Conservation (phyloP, 352 stramenopile species). For the Pythium aquatile region DNA sequence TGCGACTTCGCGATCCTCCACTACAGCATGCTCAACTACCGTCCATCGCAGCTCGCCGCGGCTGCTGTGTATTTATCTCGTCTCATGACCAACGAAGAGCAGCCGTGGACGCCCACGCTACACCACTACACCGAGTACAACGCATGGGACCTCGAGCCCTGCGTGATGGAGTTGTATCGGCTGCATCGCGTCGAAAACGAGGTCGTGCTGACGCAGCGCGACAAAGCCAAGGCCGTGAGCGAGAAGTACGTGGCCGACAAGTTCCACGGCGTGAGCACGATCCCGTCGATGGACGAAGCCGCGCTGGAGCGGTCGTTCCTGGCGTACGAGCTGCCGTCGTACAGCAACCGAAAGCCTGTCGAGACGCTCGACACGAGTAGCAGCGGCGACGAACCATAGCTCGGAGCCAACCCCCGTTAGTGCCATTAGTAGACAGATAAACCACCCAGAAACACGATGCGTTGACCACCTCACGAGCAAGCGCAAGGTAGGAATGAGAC, state of each 20-base stretch:
- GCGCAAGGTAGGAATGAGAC: not conserved
- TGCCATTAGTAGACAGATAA: constrained; percentile 27
- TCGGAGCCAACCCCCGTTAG: constrained; percentile 4
- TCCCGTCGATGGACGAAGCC: constrained; percentile 42
- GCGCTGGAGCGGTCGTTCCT: constrained; percentile 54
- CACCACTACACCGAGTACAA: constrained; percentile 82
- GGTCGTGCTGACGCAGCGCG: constrained; percentile 57
- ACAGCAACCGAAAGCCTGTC: constrained; percentile 14
- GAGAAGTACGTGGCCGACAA: constrained; percentile 80
- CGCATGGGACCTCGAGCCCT: constrained; percentile 59
- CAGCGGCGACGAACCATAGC: not conserved
- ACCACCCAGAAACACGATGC: constrained; percentile 1
- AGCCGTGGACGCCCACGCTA: constrained; percentile 76
- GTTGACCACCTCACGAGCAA: not conserved
- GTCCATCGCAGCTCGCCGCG: constrained; percentile 66
- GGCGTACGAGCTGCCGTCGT: constrained; percentile 23
- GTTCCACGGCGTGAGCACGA: constrained; percentile 51
- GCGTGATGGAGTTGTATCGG: constrained; percentile 59
- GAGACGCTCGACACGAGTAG: constrained; percentile 11
- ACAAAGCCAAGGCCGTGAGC: constrained; percentile 81
- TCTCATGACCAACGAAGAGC: constrained; percentile 57
- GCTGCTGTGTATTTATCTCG: constrained; percentile 74
- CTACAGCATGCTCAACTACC: constrained; percentile 75
- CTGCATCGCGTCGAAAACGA: constrained; percentile 62
- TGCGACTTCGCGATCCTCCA: constrained; percentile 68